A percentile compares a stretch with the other conserved stretches of the same genome.
Evolutionary conservation across 495 filamentous ascomycete species (phyloP).

Genomic region (Cryomyces minteri): DNA sequence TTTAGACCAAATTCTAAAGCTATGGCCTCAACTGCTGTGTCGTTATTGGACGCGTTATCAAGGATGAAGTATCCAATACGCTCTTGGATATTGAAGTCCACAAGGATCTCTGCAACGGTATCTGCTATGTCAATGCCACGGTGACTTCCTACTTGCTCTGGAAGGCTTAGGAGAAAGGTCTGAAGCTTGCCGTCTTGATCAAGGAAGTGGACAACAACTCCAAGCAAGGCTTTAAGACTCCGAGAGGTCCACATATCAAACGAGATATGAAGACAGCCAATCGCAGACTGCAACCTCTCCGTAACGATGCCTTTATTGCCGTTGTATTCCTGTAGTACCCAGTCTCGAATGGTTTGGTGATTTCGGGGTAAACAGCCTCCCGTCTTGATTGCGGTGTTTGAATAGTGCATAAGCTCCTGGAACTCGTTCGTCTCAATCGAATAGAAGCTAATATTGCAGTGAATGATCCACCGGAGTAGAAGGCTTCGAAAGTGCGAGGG

Average conservation of each 20-base stretch:
- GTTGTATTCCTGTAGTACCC: too few species aligned
- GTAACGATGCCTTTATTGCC: too few species aligned
- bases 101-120: not conserved
- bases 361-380: too few species aligned
- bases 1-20: too few species aligned
- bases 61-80: constrained; percentile 5
- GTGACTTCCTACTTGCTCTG: constrained; percentile 1
- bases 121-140: constrained; percentile 1
- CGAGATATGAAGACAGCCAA: constrained; percentile 2
- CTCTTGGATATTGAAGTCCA: not conserved
- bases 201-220: constrained; percentile 1
- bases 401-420: too few species aligned
- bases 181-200: not conserved
- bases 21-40: not conserved
- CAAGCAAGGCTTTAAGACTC: constrained; percentile 1
- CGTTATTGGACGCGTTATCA: constrained; percentile 6
- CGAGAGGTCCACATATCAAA: constrained; percentile 7
- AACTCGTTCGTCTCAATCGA: too few species aligned
- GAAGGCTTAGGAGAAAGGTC: constrained; percentile 1
- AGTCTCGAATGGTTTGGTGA: too few species aligned
- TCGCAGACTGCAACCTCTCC: too few species aligned
- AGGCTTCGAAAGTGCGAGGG: too few species aligned
- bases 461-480: too few species aligned
- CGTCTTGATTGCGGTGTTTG: too few species aligned
- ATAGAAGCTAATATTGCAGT: too few species aligned